Evolutionary conservation across 768 basidiomycete species (phyloP), one percentile per base, ranked within the genome.

Genomic region (Phaeotremella fagi): DNA sequence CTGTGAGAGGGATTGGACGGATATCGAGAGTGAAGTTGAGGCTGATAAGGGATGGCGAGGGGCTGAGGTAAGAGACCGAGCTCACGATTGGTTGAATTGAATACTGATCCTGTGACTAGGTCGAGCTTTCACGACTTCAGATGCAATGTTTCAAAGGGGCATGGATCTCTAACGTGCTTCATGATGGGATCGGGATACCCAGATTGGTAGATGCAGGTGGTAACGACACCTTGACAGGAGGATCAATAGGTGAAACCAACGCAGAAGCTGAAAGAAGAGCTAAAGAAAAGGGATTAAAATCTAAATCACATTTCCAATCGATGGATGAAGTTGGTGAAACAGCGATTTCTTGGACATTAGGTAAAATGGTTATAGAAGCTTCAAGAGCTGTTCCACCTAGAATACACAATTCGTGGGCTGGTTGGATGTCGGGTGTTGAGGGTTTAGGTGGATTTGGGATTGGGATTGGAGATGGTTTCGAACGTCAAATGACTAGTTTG

Each of bases 101-200:
- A 44, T 23, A 36, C 52, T 62, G 33, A 59, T 22, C 9, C 2
- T 15, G n/a, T 28, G 37, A 37, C 4, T 77, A 82, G 50, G 85
- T 94, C 53, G 92, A 92, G 71, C 75, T 88, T 29, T 82, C 87
- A 22, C 82, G 94, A 42, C 76, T 99, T 54, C 83, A 94, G 76
- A 88, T 94, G 87, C 95, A 98, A 71, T 99, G 95, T 72, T 99
- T 99, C 84, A 99, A 99, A 75, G 90, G 94, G 0, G 92, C 95
- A 1, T 99, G 95, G 95, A 82, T 99, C 50, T 85, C 87, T 47
- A 97, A 98, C 74, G 86, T 99, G 31, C 75, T 99, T 1, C 94
- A 98, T 62, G 90, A 95, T 70, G 95, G 95, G 26, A 85, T 99
- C 45, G 91, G 91, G 7, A 82, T 99, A 71, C 95, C 95, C 23